Evolutionary conservation across 1,139 yeast genomes (phyloP), one percentile per base, ranked within the genome.

Genomic region (Kodamaea suecica): DNA sequence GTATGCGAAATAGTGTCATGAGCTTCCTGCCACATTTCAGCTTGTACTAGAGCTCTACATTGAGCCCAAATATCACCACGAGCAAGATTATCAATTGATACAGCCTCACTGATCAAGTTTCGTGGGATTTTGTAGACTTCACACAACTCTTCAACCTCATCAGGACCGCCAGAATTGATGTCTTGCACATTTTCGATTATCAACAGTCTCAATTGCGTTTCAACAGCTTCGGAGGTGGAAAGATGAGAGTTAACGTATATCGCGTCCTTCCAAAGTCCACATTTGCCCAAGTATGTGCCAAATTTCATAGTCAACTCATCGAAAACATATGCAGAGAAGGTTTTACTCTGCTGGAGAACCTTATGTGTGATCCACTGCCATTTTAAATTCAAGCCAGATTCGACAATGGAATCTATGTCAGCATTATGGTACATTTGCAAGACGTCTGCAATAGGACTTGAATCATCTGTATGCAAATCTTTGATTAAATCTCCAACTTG

Each of bases 11-110:
- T 63, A 0, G 77, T 63, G 1, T 60, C 56, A 48, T 85, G 95
- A 0, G 95, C 95, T 30, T 76, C 78, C 1, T 61, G 66, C 67
- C 77, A 76, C 33, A 73, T 55, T 11, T 63, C 64, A 0, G 95
- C 95, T n/a, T 65, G 67, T 3, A 86, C 57, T 32, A 84, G 70
- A 15, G 81, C 76, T 32, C 70, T 65, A 2, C 81, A 77, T 44
- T 87, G 90, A 7, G 70, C 66, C 63, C 80, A 66, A 44, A 64
- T 70, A 35, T 83, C 74, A 2, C 72, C 73, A n/a, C 46, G 37
- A 33, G 44, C 38, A 8, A 63, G 62, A 33, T 70, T 62, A 30
- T 65, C 53, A 16, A 69, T 53, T 0, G 87, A 80, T 25, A 73
- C 61, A 1, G 85, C 72, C 52, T 75, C 78, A 41, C 70, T 64